Evolutionary conservation across 2,329 filamentous ascomycete species (phyloP).

Genomic region (Metarhizium humberi): DNA sequence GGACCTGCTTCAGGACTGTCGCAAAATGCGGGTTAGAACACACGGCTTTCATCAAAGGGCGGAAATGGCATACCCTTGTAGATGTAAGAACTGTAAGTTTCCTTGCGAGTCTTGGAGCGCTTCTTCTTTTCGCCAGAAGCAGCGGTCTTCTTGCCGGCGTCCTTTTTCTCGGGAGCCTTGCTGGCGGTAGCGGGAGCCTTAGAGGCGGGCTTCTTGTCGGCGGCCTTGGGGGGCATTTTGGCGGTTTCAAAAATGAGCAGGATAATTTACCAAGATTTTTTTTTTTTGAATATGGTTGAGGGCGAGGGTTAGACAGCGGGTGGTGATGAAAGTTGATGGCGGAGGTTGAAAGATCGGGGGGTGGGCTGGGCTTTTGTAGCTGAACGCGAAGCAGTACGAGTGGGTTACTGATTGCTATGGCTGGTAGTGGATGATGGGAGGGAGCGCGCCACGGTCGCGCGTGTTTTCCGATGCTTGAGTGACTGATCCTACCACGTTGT

Average conservation of each 20-base stretch:
- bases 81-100: conserved; percentile 99
- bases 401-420: conserved; percentile 47
- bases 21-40: neutral
- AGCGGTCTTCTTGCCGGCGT: conserved; percentile 99
- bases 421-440: conserved; percentile 10
- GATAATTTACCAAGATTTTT: conserved; percentile 1
- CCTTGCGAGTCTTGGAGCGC: conserved; percentile 99
- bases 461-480: conserved; percentile 8
- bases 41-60: neutral
- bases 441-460: conserved; percentile 10
- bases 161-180: conserved; percentile 87
- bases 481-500: conserved; percentile 4
- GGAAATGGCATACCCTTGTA: conserved; percentile 72
- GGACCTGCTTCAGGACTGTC: conserved; percentile 97
- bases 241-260: conserved; percentile 14
- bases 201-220: conserved; percentile 97
- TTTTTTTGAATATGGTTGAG: conserved; percentile 8
- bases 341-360: conserved; percentile 39
- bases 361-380: conserved; percentile 50
- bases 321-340: conserved; percentile 35
- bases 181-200: conserved; percentile 78
- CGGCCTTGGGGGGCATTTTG: conserved; percentile 96
- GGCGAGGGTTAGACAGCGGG: conserved; percentile 23
- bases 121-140: conserved; percentile 99
- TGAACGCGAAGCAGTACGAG: conserved; percentile 41